phyloP scores from a whole-genome alignment of 2,329 filamentous ascomycete species.

The Penicillium sclerotiorum region DNA sequence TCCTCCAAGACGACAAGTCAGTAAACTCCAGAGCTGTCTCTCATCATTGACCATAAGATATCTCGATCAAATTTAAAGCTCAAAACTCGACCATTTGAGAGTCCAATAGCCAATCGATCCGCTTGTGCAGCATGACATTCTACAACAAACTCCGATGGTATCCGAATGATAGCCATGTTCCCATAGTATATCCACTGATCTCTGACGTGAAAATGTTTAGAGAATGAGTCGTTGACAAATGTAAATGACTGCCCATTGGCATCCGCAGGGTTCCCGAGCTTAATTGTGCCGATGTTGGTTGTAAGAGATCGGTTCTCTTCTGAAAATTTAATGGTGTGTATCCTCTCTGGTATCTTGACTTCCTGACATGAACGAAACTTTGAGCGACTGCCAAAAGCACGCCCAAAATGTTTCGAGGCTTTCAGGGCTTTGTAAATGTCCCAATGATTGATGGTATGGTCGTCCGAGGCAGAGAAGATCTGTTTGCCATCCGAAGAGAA shows the following conservation, averaged over 20 bases:
- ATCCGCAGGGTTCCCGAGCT: not conserved
- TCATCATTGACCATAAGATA: too few species aligned
- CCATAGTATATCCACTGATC: slow-evolving; percentile 6
- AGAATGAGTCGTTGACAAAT: too few species aligned
- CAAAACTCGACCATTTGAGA: not conserved
- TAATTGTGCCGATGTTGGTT: not conserved
- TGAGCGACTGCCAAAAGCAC: not conserved
- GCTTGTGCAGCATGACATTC: not conserved
- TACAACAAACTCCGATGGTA: not conserved
- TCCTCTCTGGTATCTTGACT: not conserved
- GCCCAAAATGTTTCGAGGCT: not conserved
- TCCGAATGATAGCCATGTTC: not conserved
- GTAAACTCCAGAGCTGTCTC: too few species aligned
- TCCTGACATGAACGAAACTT: not conserved
- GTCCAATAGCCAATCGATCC: slow-evolving; percentile 2
- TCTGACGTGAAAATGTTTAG: not conserved
- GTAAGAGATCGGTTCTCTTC: not conserved
- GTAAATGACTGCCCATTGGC: not conserved
- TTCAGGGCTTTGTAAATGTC: not conserved
- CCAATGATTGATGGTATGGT: slow-evolving; percentile 7
- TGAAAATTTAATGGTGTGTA: not conserved
- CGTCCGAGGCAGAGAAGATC: slow-evolving; percentile 16
- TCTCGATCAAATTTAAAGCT: slow-evolving; percentile 1
- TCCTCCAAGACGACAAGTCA: too few species aligned
- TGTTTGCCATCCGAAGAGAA: slow-evolving; percentile 11